phyloP scores from a whole-genome alignment of 2,329 filamentous ascomycete species.

The Colletotrichum sp. region DNA sequence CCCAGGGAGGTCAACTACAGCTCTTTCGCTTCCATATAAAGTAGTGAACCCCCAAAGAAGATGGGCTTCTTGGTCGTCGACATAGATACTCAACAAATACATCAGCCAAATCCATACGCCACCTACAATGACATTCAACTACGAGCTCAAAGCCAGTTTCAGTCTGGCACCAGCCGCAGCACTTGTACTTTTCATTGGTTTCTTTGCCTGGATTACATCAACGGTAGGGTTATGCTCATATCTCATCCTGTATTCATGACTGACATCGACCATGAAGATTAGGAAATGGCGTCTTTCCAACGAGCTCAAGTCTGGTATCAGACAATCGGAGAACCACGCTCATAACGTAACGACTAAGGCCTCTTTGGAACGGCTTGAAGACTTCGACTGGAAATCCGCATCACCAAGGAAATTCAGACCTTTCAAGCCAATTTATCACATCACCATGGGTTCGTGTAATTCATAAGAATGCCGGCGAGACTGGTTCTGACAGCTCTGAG shows the following conservation, averaged over 20 bases:
- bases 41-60: not conserved
- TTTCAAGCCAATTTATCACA: constrained; percentile 57
- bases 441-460: constrained; percentile 52
- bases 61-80: not conserved
- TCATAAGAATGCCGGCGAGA: not conserved
- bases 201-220: not conserved
- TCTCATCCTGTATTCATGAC: not conserved
- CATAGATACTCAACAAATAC: not conserved
- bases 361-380: not conserved
- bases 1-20: not conserved
- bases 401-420: constrained; percentile 46
- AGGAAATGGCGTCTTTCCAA: not conserved
- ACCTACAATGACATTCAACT: not conserved
- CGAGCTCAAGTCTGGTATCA: not conserved
- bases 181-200: not conserved
- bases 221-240: not conserved
- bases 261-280: not conserved
- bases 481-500: not conserved
- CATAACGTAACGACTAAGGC: not conserved
- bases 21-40: not conserved
- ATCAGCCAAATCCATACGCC: not conserved
- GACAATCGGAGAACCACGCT: not conserved
- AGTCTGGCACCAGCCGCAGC: not conserved
- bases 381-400: constrained; percentile 44
- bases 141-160: not conserved